Evolutionary conservation across 2,329 filamentous ascomycete genomes (phyloP).

Genomic region (Neofusicoccum kwambonambiense): DNA sequence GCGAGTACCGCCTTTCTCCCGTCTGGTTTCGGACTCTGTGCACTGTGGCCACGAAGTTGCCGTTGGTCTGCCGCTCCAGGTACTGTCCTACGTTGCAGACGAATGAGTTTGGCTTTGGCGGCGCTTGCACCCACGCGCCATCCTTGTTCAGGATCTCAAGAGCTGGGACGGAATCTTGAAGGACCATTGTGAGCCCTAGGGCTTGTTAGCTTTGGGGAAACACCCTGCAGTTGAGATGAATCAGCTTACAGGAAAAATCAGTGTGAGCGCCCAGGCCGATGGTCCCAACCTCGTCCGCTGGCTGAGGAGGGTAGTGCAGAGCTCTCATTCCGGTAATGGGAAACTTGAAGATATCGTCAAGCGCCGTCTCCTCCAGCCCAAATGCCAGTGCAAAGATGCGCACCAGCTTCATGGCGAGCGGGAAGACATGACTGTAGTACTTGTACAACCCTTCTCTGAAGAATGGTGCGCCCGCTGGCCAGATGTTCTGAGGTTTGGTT

Average conservation of each 20-base stretch:
- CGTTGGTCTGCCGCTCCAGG: conserved; percentile 42
- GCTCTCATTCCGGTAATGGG: conserved; percentile 34
- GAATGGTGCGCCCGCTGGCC: conserved; percentile 33
- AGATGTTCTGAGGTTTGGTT: conserved; percentile 29
- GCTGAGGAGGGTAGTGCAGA: conserved; percentile 22
- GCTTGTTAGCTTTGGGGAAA: neutral
- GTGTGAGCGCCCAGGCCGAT: conserved; percentile 24
- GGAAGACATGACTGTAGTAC: conserved; percentile 34
- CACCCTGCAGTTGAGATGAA: conserved; percentile 24
- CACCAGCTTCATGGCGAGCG: conserved; percentile 34
- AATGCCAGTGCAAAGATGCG: conserved; percentile 31
- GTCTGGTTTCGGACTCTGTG: conserved; percentile 42
- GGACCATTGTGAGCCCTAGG: conserved; percentile 20
- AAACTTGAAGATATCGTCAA: conserved; percentile 33
- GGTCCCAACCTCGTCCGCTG: conserved; percentile 9
- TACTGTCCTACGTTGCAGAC: conserved; percentile 45
- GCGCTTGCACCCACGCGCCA: conserved; percentile 41
- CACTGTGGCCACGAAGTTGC: conserved; percentile 40
- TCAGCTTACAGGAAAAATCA: conserved; percentile 19
- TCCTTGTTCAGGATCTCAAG: conserved; percentile 45
- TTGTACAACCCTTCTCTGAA: conserved; percentile 31
- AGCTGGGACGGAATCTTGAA: conserved; percentile 1
- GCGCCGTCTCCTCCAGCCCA: conserved; percentile 30
- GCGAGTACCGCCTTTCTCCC: conserved; percentile 39
- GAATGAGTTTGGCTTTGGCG: conserved; percentile 35